Evolutionary conservation across 441 rosid genomes (phyloP), one percentile per base, ranked within the genome.

Genomic region (Populus trichocarpa): DNA sequence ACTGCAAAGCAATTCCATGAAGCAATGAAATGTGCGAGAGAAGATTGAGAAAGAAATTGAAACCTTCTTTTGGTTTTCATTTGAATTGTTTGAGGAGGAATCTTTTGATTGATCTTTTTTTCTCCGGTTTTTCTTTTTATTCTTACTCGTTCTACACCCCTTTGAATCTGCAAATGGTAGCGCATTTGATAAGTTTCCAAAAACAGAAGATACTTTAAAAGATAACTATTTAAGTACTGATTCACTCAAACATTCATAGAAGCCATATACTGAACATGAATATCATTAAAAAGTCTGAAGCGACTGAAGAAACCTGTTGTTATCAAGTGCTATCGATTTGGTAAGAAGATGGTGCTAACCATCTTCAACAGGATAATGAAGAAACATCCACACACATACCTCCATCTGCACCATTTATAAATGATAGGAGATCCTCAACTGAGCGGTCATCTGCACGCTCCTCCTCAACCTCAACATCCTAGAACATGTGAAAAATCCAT

Each of bases 371-470:
- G 57, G 36, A 53, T 13, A 61, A 59, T 28, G 66, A 61, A 46
- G 72, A 32, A 59, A 50, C 26, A 35, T 20, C 57, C 50, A 35
- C 50, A 59, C 71, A 68, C 67, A 73, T 81, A 92, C 98, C 97
- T 87, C 84, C 86, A 78, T 82, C 83, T 72, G 73, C 91, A 79
- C 99, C 92, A 83, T 95, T 95, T 70, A 93, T 95, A 84, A 86
- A 95, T 33, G 98, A 90, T 79, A 92, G 84, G 57, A 95, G 96
- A 69, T 93, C 99, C 81, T 95, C 99, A 77, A 93, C 97, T 66
- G 99, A 95, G 67, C 96, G 97, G 61, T 92, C 98, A 78, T 95
- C 99, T 4, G 87, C 93, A 72, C 7, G 89, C 76, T 90, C 97
- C 86, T 93, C 93, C 77, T 88, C 93, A 80, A 86, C 89, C 90